Conservation (phyloP, 2,329 filamentous ascomycete genomes). For the Beauveria sp. region DNA sequence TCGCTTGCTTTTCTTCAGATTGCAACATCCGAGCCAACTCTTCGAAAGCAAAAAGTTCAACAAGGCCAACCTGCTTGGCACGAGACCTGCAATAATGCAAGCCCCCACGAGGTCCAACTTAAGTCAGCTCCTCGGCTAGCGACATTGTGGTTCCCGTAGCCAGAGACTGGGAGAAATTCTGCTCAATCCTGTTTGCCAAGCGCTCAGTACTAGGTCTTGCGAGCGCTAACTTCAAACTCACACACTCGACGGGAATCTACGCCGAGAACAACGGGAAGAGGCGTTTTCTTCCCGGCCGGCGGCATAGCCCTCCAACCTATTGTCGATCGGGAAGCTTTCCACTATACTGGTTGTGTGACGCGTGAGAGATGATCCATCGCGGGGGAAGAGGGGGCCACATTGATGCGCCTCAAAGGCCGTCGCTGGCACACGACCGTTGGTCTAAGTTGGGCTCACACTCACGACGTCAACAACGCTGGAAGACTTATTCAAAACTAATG, state of each 20-base stretch:
- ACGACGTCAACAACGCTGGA: too few species aligned
- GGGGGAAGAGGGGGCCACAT: too few species aligned
- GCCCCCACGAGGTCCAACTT: background rate
- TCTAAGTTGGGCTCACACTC: too few species aligned
- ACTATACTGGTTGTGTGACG: too few species aligned
- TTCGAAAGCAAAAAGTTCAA: background rate
- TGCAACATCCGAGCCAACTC: slow-evolving; percentile 5
- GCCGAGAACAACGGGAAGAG: slow-evolving; percentile 7
- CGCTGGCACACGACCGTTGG: too few species aligned
- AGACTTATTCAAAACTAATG: background rate
- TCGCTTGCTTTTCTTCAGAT: slow-evolving; percentile 7
- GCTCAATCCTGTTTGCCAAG: background rate
- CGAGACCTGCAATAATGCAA: slow-evolving; percentile 14
- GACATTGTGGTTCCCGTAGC: background rate
- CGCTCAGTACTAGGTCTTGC: background rate
- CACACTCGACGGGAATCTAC: too few species aligned
- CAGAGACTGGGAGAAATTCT: background rate
- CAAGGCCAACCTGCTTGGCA: slow-evolving; percentile 14
- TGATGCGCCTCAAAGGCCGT: too few species aligned
- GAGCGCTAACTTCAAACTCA: background rate
- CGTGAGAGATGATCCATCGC: too few species aligned
- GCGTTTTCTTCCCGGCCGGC: too few species aligned
- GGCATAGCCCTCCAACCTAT: too few species aligned
- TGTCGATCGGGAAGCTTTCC: too few species aligned
- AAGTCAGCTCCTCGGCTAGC: background rate